These are phyloP conservation scores for Podila epigama DNA, from an alignment of 192 early-diverging fungal genomes.

Conservation along the genomic window DNA sequence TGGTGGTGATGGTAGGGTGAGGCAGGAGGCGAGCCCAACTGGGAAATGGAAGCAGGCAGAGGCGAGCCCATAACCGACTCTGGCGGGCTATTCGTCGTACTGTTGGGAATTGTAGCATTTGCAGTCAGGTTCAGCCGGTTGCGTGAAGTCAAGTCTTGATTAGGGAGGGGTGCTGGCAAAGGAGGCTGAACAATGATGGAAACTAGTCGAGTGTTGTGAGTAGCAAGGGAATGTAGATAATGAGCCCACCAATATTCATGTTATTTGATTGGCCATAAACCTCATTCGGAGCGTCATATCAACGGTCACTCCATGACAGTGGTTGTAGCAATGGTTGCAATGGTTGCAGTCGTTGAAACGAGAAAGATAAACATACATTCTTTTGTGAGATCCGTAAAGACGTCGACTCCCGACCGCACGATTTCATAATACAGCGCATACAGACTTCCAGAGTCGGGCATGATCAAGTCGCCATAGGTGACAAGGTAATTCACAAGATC, in stretches of 20 bases:
- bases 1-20: slow-evolving; percentile 19
- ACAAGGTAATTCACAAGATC: slow-evolving; percentile 58
- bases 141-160: slow-evolving; percentile 40
- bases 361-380: slow-evolving; percentile 22
- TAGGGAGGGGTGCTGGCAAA: slow-evolving; percentile 31
- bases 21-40: slow-evolving; percentile 18
- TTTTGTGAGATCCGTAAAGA: slow-evolving; percentile 29
- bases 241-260: background rate
- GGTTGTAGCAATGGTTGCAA: too few species aligned
- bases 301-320: too few species aligned
- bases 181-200: slow-evolving; percentile 24
- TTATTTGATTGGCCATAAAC: too few species aligned
- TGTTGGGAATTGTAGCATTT: background rate
- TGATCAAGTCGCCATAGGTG: slow-evolving; percentile 56
- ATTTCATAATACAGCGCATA: slow-evolving; percentile 65
- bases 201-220: slow-evolving; percentile 4
- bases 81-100: slow-evolving; percentile 11
- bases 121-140: slow-evolving; percentile 37
- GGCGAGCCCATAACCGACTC: slow-evolving; percentile 24
- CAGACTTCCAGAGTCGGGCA: slow-evolving; percentile 57
- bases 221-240: background rate
- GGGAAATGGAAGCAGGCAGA: slow-evolving; percentile 8
- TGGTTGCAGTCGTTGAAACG: background rate
- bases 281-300: too few species aligned
- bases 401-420: slow-evolving; percentile 49